These are phyloP conservation scores for Ophiocordyceps camponoti-saundersi DNA, from an alignment of 2,329 filamentous ascomycete genomes.

Conservation along the genomic window DNA sequence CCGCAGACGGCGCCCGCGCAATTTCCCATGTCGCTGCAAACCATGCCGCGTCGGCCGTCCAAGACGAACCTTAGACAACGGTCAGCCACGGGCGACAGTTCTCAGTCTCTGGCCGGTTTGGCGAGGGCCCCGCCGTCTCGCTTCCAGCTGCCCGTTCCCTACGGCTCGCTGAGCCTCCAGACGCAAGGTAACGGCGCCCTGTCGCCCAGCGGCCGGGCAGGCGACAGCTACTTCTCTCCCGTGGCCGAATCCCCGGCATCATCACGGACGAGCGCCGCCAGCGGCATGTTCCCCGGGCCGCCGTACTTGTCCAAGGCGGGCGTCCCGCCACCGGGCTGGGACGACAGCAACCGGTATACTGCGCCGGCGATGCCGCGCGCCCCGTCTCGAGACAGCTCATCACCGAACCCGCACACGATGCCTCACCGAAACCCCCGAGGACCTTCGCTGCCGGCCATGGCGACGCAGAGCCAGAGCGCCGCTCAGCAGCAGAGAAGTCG, in stretches of 20 bases:
- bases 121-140: conserved; percentile 48
- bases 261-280: conserved; percentile 57
- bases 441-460: conserved; percentile 65
- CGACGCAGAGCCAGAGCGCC: conserved; percentile 35
- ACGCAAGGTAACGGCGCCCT: conserved; percentile 27
- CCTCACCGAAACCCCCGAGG: conserved; percentile 52
- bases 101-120: conserved; percentile 37
- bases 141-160: conserved; percentile 48
- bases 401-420: conserved; percentile 44
- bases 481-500: conserved; percentile 58
- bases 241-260: conserved; percentile 63
- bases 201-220: conserved; percentile 44
- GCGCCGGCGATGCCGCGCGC: conserved; percentile 73
- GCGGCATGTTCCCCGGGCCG: conserved; percentile 47
- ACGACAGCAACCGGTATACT: conserved; percentile 70
- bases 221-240: conserved; percentile 92
- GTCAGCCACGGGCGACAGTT: conserved; percentile 58
- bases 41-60: conserved; percentile 32
- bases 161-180: conserved; percentile 51
- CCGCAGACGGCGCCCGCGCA: conserved; percentile 18
- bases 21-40: conserved; percentile 14
- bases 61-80: conserved; percentile 59
- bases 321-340: conserved; percentile 51
- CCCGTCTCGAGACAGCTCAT: conserved; percentile 60
- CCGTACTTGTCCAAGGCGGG: conserved; percentile 49